Conservation (phyloP, 2,329 filamentous ascomycete genomes). For the Hymenoscyphus occultus region DNA sequence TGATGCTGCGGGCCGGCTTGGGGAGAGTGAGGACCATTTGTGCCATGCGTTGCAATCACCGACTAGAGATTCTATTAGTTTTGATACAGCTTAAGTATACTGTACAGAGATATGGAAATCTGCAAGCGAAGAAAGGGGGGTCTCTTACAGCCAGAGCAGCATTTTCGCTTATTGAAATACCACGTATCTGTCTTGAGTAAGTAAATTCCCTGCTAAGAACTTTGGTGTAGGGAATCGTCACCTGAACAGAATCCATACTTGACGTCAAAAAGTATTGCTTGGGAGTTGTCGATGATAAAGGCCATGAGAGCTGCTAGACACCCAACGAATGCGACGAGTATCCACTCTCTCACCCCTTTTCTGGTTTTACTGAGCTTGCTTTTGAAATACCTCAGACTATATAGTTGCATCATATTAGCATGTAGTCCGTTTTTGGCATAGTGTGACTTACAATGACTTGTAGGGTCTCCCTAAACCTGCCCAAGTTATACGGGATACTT, state of each 20-base stretch:
- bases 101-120: neutral
- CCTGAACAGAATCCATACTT: neutral
- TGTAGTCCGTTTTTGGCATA: neutral
- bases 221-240: neutral
- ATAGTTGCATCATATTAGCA: neutral
- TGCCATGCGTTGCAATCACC: neutral
- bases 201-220: neutral
- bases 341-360: neutral
- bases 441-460: neutral
- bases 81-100: neutral
- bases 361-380: neutral
- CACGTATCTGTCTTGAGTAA: neutral
- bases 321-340: neutral
- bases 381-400: neutral
- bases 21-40: neutral
- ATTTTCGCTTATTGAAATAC: neutral
- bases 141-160: neutral
- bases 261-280: neutral
- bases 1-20: neutral
- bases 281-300: neutral
- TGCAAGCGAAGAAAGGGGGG: neutral
- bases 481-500: neutral
- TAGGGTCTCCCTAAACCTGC: neutral
- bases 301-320: neutral
- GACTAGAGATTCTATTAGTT: neutral